A percentile compares a stretch with the other conserved stretches of the same genome.
These are phyloP conservation scores for Ceratocystis variospora DNA, from an alignment of 2,329 filamentous ascomycete species.

Conservation along the genomic window DNA sequence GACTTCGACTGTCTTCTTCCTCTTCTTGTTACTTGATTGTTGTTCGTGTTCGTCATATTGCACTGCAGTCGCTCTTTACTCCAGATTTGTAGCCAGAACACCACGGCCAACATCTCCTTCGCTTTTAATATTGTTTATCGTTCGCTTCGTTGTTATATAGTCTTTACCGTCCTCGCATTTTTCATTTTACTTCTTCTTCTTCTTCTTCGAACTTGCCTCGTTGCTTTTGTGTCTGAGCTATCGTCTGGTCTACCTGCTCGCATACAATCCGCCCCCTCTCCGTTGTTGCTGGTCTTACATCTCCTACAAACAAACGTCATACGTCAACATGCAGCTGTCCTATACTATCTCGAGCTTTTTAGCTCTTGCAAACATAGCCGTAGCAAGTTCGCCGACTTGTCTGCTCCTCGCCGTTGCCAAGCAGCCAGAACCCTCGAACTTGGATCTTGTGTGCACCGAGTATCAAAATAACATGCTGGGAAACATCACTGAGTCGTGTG, in stretches of 20 bases:
- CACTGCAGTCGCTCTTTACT: constrained; percentile 14
- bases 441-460: constrained; percentile 18
- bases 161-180: background rate
- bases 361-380: constrained; percentile 10
- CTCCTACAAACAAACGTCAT: background rate
- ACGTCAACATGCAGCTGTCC: constrained; percentile 12
- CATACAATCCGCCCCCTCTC: background rate
- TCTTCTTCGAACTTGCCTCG: background rate
- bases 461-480: constrained; percentile 19
- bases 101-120: background rate
- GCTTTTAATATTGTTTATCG: background rate
- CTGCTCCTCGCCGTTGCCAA: constrained; percentile 19
- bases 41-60: background rate
- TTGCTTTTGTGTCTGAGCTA: background rate
- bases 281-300: background rate
- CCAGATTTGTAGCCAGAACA: background rate
- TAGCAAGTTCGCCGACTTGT: constrained; percentile 18
- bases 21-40: background rate
- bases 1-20: background rate
- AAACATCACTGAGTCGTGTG: constrained; percentile 19
- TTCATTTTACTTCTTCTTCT: background rate
- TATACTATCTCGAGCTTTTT: constrained; percentile 17
- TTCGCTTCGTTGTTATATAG: constrained; percentile 10
- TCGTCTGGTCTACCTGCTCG: background rate
- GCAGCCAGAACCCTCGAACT: constrained; percentile 17